A percentile compares a stretch with the other conserved stretches of the same genome.
These are phyloP conservation scores for Thalassiosira livingstoniorum DNA, from an alignment of 352 stramenopile genomes.

Conservation along the genomic window DNA sequence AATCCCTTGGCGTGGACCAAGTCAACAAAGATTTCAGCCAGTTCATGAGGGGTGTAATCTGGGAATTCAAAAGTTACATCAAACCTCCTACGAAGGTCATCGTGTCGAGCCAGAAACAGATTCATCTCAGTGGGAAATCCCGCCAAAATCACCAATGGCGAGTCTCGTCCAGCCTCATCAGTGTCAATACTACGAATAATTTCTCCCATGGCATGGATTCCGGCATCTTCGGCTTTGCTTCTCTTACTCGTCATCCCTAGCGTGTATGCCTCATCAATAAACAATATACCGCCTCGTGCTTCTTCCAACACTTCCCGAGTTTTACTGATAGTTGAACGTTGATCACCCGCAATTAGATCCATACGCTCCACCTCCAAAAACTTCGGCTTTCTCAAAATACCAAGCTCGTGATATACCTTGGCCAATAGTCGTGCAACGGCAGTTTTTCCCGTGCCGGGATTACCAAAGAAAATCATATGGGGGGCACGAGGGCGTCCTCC, in stretches of 20 bases:
- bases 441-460: conserved; percentile 85
- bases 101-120: conserved; percentile 73
- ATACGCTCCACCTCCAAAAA: conserved; percentile 89
- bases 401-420: conserved; percentile 93
- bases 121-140: conserved; percentile 84
- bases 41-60: conserved; percentile 77
- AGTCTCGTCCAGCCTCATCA: conserved; percentile 64
- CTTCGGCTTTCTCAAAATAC: conserved; percentile 90
- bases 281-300: conserved; percentile 91
- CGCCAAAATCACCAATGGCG: conserved; percentile 79
- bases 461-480: conserved; percentile 84
- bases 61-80: conserved; percentile 83
- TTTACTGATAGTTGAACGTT: conserved; percentile 77
- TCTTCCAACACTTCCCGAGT: conserved; percentile 88
- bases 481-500: conserved; percentile 63
- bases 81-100: conserved; percentile 76
- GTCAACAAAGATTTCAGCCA: conserved; percentile 83
- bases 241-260: conserved; percentile 80
- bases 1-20: conserved; percentile 82
- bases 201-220: conserved; percentile 74
- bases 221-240: conserved; percentile 68
- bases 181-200: conserved; percentile 78
- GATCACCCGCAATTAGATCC: conserved; percentile 81
- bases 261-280: conserved; percentile 87
- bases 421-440: conserved; percentile 91